phyloP scores from a whole-genome alignment of 2,329 filamentous ascomycete genomes.

The Xylariaceae sp. region DNA sequence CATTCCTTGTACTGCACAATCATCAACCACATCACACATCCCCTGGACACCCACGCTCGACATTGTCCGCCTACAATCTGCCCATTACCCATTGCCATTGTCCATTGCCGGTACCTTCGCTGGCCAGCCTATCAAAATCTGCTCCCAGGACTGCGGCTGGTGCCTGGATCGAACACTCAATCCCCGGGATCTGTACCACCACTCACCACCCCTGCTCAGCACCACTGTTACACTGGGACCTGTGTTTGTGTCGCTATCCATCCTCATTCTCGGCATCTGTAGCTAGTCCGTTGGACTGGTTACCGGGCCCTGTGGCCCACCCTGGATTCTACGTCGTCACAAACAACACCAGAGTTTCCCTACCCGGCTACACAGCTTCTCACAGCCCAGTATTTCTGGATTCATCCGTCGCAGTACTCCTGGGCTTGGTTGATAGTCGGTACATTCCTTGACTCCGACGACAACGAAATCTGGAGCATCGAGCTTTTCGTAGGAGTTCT shows the following conservation, averaged over 20 bases:
- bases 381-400: slow-evolving; percentile 42
- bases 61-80: no score
- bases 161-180: no score
- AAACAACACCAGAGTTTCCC: slow-evolving; percentile 34
- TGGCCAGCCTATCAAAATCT: no score
- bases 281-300: slow-evolving; percentile 14
- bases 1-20: no score
- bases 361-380: slow-evolving; percentile 44
- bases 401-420: slow-evolving; percentile 31
- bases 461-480: slow-evolving; percentile 44
- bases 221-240: no score
- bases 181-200: no score
- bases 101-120: no score
- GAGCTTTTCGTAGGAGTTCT: slow-evolving; percentile 39
- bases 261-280: slow-evolving; percentile 2
- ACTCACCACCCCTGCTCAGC: no score
- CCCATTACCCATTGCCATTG: no score
- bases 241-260: not conserved
- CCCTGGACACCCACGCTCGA: no score
- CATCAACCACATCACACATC: no score
- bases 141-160: no score
- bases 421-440: slow-evolving; percentile 49
- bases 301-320: slow-evolving; percentile 16
- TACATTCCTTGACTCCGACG: slow-evolving; percentile 44
- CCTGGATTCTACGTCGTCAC: slow-evolving; percentile 23